phyloP scores from a whole-genome alignment of 75 land plant species.

The Pinus taeda region DNA sequence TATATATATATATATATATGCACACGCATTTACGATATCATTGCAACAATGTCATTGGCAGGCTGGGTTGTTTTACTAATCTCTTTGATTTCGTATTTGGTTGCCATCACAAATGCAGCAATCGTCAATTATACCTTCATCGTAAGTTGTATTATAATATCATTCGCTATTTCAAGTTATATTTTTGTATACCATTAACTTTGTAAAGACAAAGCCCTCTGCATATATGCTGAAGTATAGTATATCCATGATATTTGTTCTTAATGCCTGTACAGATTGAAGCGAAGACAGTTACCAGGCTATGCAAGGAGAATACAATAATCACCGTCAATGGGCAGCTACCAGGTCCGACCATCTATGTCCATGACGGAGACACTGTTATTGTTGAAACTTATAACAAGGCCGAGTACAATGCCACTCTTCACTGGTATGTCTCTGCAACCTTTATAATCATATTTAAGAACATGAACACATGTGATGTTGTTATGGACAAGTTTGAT shows the following conservation, averaged over 20 bases:
- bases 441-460: not conserved
- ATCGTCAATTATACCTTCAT: not conserved
- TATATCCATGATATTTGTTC: not conserved
- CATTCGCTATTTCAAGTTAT: not conserved
- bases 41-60: no score
- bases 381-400: constrained; percentile 16
- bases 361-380: constrained; percentile 15
- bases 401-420: constrained; percentile 11
- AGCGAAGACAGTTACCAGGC: not conserved
- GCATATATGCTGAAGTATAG: not conserved
- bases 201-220: not conserved
- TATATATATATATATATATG: no score
- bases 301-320: not conserved
- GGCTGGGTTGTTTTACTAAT: no score
- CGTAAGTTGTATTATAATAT: not conserved
- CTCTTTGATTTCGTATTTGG: no score
- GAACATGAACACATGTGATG: not conserved
- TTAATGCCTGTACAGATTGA: not conserved
- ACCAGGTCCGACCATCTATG: constrained; percentile 19
- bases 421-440: constrained; percentile 14
- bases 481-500: not conserved
- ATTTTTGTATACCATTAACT: not conserved
- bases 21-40: no score
- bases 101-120: not conserved
- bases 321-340: constrained; percentile 16